A percentile compares a stretch with the other conserved stretches of the same genome.
These are phyloP conservation scores for Urostyla sp. DNA, from an alignment of 73 alveolate genomes.

Conservation along the genomic window DNA sequence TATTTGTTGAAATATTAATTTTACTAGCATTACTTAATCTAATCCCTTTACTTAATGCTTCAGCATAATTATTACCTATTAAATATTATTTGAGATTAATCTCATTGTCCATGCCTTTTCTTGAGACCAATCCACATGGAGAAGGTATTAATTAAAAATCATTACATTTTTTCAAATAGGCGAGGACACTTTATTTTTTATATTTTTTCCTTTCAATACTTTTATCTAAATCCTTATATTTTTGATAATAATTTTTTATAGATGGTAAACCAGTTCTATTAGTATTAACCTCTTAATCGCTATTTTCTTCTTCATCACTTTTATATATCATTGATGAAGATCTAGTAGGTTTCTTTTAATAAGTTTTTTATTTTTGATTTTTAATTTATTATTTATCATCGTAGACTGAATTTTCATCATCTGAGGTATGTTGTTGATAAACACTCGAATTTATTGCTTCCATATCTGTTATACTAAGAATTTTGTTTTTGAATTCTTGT, in stretches of 20 bases:
- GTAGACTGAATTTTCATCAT: not conserved
- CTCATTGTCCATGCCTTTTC: not conserved
- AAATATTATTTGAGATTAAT: not conserved
- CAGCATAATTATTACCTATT: slow-evolving; percentile 19
- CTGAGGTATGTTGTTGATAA: slow-evolving; percentile 1
- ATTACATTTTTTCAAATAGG: slow-evolving; percentile 10
- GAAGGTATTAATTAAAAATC: not conserved
- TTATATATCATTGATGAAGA: no score
- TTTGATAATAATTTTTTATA: slow-evolving; percentile 1
- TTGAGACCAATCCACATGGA: slow-evolving; percentile 15
- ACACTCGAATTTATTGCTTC: slow-evolving; percentile 29
- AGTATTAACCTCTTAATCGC: slow-evolving; percentile 16
- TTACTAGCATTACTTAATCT: not conserved
- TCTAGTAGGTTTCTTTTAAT: no score
- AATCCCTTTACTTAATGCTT: slow-evolving; percentile 25
- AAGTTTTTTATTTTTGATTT: not conserved
- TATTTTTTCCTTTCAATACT: slow-evolving; percentile 1
- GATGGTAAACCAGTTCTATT: slow-evolving; percentile 24
- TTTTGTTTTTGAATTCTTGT: no score
- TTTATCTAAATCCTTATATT: slow-evolving; percentile 9
- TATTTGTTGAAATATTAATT: not conserved
- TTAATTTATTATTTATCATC: not conserved
- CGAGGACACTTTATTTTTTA: slow-evolving; percentile 9
- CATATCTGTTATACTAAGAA: no score
- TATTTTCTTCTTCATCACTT: not conserved